Conservation (phyloP, 2,329 filamentous ascomycete genomes). For the Parascedosporium putredinis region DNA sequence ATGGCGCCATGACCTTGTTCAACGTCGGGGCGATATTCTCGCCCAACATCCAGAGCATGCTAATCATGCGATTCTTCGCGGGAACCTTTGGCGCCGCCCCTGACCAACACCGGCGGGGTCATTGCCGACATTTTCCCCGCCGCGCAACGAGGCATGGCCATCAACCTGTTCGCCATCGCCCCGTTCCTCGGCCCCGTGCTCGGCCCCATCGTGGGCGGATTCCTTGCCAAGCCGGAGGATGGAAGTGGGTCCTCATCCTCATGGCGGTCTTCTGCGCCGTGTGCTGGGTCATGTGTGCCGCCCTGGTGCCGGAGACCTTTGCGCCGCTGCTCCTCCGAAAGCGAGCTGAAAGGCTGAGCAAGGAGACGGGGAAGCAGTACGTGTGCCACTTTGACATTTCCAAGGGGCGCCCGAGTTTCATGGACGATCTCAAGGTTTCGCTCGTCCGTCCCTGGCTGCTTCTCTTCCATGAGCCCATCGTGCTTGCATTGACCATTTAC, state of each 20-base stretch:
- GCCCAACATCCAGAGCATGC: constrained; percentile 45
- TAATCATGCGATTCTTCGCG: constrained; percentile 59
- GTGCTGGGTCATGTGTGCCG: constrained; percentile 41
- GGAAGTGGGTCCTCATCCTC: constrained; percentile 55
- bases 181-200: constrained; percentile 52
- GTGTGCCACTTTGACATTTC: constrained; percentile 35
- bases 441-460: constrained; percentile 54
- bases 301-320: constrained; percentile 50
- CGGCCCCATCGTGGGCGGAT: constrained; percentile 53
- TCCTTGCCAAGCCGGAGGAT: constrained; percentile 47
- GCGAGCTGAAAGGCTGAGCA: constrained; percentile 39
- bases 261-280: constrained; percentile 50
- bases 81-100: constrained; percentile 52
- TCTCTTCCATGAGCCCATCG: constrained; percentile 56
- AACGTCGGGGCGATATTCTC: constrained; percentile 48
- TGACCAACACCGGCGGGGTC: constrained; percentile 53
- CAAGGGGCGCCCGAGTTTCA: constrained; percentile 31
- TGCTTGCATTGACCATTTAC: constrained; percentile 52
- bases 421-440: constrained; percentile 41
- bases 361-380: constrained; percentile 44
- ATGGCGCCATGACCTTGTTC: constrained; percentile 48
- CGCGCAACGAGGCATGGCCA: constrained; percentile 44
- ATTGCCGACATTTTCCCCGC: constrained; percentile 54
- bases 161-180: constrained; percentile 49
- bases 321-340: constrained; percentile 42